Base-by-base conservation (phyloP, 2,329 filamentous ascomycete genomes). In the Diplodia scrobiculata region DNA sequence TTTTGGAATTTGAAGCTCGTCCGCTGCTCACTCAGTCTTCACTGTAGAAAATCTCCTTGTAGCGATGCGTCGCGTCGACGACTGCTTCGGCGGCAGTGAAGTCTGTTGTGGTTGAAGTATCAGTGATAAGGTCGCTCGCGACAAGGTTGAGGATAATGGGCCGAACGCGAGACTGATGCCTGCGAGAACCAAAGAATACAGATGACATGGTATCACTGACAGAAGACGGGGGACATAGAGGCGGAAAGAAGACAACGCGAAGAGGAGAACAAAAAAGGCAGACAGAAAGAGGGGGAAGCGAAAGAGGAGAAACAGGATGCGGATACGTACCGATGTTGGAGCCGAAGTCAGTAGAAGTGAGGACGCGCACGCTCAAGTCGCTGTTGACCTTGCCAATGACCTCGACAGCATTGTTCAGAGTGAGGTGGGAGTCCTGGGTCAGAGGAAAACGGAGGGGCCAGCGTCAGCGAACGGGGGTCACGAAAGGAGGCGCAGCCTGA, bases 11-110 rank as follows among this genome's bases (percentile, higher is more conserved):
- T 52, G 2, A 13, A 5, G 1, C 10, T 36, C 11, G 29, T 27
- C 17, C 13, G 32, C n/a, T 13, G 32, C 32, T 13, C 14, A 1
- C 14, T 50, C 38, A 65, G 27, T 66, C 65, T 29, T 75, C 71
- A 67, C 86, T 84, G 73, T 91, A 92, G 75, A 97, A 97, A 62
- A 98, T 89, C 68, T 87, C 82, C 73, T 89, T 91, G 75, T 92
- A 87, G 59, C 88, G 85, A 79, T 97, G 93, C 38, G 92, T 95
- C 41, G 87, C 89, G 67, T 97, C 91, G 17, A 97, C 93, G 2
- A 97, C 90, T 0, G 89, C 86, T 66, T 91, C 87, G 68, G 88
- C 89, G 38, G 91, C 84, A 63, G 83, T 84, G 77, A 90, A 91
- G 79, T 97, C 92, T 94, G 70, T 7, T 6, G 27, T 17, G 27